Conservation (phyloP, 2,329 filamentous ascomycete species). For the Cercospora zeae-maydis region DNA sequence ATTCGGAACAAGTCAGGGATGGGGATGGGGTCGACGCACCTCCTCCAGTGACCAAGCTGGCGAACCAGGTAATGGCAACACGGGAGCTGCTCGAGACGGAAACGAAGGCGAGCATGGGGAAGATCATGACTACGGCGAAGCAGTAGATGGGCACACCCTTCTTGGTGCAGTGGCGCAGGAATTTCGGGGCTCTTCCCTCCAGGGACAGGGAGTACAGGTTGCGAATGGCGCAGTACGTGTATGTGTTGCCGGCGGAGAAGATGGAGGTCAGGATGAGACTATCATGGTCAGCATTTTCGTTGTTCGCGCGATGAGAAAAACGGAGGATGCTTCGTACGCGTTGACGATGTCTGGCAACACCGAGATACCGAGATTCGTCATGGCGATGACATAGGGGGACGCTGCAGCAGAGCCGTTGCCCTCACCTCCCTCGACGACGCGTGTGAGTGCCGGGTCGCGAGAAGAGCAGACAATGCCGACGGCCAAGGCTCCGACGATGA, state of each 20-base stretch:
- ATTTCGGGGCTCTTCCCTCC: slow-evolving; percentile 51
- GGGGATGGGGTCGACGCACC: too few relatives aligned
- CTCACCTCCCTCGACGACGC: slow-evolving; percentile 24
- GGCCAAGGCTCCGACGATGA: slow-evolving; percentile 45
- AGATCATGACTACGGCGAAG: slow-evolving; percentile 48
- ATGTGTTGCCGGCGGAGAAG: slow-evolving; percentile 56
- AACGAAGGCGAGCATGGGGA: slow-evolving; percentile 38
- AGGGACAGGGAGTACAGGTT: slow-evolving; percentile 53
- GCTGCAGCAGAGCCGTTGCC: slow-evolving; percentile 34
- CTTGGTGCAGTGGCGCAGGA: slow-evolving; percentile 58
- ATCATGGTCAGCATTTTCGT: background rate
- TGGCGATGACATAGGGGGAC: slow-evolving; percentile 38
- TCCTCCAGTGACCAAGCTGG: slow-evolving; percentile 56
- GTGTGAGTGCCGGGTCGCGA: slow-evolving; percentile 30
- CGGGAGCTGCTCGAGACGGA: slow-evolving; percentile 33
- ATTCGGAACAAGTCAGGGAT: background rate
- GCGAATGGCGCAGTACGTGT: slow-evolving; percentile 53
- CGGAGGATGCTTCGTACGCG: slow-evolving; percentile 21
- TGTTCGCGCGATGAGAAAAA: background rate
- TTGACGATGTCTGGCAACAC: slow-evolving; percentile 44
- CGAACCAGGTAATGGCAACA: slow-evolving; percentile 41
- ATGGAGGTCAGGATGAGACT: slow-evolving; percentile 49
- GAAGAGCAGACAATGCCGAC: slow-evolving; percentile 42
- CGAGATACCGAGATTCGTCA: slow-evolving; percentile 42
- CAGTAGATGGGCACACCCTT: slow-evolving; percentile 61